phyloP scores from a whole-genome alignment of 2,329 filamentous ascomycete genomes.

The Zymoseptoria ardabiliae region DNA sequence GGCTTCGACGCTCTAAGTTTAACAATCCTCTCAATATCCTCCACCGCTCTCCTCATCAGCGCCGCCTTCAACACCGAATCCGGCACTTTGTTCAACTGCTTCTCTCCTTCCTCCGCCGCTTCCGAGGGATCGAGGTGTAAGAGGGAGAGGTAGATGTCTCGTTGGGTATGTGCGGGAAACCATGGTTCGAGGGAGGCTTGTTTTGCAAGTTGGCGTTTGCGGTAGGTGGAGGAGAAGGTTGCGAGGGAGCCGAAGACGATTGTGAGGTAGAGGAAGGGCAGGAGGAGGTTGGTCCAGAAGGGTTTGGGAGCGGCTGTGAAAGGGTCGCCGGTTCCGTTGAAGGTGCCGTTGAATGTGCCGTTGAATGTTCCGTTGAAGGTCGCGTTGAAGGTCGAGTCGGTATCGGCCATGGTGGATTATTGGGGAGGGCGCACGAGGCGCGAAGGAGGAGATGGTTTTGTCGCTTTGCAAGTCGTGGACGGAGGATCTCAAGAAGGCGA shows the following conservation, averaged over 20 bases:
- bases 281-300: conserved; percentile 70
- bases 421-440: conserved; percentile 9
- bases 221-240: conserved; percentile 88
- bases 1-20: conserved; percentile 83
- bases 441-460: not conserved
- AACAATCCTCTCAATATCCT: conserved; percentile 88
- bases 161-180: conserved; percentile 85
- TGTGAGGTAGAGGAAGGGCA: conserved; percentile 82
- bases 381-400: conserved; percentile 14
- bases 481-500: not conserved
- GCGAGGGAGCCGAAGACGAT: conserved; percentile 82
- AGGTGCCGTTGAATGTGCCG: conserved; percentile 18
- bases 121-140: conserved; percentile 63
- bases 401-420: conserved; percentile 23
- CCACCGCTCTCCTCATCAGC: conserved; percentile 77
- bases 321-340: conserved; percentile 19
- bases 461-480: not conserved
- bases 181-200: conserved; percentile 83
- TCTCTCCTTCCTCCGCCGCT: conserved; percentile 49
- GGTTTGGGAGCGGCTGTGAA: conserved; percentile 19
- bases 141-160: conserved; percentile 90
- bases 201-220: conserved; percentile 76
- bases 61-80: conserved; percentile 83
- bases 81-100: conserved; percentile 59
- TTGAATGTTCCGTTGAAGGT: conserved; percentile 22